Evolutionary conservation across 352 stramenopile species (phyloP).

Genomic region (Thraustotheca clavata): DNA sequence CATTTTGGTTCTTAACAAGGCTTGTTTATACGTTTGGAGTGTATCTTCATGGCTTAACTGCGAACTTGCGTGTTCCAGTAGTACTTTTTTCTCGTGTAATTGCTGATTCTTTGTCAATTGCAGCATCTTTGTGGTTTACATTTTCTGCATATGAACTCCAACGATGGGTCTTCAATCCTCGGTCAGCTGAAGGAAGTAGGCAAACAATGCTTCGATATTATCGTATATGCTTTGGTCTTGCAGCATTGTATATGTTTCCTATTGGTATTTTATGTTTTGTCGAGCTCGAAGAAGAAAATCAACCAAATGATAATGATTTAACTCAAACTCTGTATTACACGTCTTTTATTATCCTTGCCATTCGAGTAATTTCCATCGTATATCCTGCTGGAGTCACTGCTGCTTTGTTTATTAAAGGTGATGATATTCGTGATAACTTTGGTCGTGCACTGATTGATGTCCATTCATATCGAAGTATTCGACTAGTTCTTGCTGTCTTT

Average conservation of each 20-base stretch:
- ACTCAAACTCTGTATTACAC: neutral
- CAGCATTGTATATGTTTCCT: neutral
- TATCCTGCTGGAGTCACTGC: neutral
- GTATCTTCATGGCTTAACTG: neutral
- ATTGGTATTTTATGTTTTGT: neutral
- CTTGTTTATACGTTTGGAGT: neutral
- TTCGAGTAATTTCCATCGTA: neutral
- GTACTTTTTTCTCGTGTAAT: neutral
- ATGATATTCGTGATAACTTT: neutral
- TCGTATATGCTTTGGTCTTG: neutral
- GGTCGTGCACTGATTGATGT: neutral
- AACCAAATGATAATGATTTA: neutral
- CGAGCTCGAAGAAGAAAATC: neutral
- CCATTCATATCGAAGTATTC: neutral
- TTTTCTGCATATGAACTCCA: neutral
- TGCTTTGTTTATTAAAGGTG: neutral
- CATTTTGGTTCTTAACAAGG: neutral
- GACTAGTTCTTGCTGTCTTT: neutral
- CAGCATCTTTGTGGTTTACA: slow-evolving; percentile 6
- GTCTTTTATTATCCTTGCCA: neutral
- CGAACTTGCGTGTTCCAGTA: neutral
- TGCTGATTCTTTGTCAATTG: neutral
- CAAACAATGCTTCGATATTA: neutral
- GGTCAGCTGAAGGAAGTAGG: neutral
- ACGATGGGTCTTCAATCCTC: neutral